phyloP scores from a whole-genome alignment of 2,329 filamentous ascomycete species.

The Aureobasidium uvarum region DNA sequence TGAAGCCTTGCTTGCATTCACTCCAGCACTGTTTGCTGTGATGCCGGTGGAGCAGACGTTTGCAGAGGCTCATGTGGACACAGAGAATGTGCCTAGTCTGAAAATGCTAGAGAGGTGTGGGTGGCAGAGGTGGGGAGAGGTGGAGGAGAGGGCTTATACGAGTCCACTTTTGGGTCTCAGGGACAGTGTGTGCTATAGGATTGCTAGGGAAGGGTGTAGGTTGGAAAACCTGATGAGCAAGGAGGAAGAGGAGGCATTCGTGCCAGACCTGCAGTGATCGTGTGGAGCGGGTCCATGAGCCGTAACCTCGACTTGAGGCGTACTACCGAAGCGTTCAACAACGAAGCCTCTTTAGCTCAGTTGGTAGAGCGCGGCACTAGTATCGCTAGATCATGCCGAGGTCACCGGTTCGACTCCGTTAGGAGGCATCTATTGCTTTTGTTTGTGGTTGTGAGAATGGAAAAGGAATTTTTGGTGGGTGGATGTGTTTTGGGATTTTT shows the following conservation, averaged over 20 bases:
- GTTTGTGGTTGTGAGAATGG: background rate
- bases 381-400: conserved; percentile 19
- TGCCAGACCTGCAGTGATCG: conserved; percentile 12
- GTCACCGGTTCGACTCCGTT: conserved; percentile 25
- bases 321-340: accelerated
- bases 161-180: conserved; percentile 7
- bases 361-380: conserved; percentile 27
- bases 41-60: conserved; percentile 15
- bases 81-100: conserved; percentile 20
- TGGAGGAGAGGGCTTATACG: background rate
- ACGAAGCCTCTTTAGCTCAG: conserved; percentile 25
- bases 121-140: conserved; percentile 3
- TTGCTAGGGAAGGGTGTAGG: conserved; percentile 1
- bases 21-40: background rate
- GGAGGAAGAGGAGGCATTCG: background rate
- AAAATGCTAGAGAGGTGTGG: conserved; percentile 24
- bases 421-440: conserved; percentile 7
- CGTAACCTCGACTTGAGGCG: accelerated
- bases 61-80: conserved; percentile 17
- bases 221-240: background rate
- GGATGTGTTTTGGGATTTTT: background rate
- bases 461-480: background rate
- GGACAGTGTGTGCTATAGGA: conserved; percentile 15
- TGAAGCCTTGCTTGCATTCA: conserved; percentile 30
- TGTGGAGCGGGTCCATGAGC: background rate